Percentiles rank a stretch among this genome's conserved stretches.
These are phyloP conservation scores for Inosperma sp. DNA, from an alignment of 768 basidiomycete species.

Conservation along the genomic window DNA sequence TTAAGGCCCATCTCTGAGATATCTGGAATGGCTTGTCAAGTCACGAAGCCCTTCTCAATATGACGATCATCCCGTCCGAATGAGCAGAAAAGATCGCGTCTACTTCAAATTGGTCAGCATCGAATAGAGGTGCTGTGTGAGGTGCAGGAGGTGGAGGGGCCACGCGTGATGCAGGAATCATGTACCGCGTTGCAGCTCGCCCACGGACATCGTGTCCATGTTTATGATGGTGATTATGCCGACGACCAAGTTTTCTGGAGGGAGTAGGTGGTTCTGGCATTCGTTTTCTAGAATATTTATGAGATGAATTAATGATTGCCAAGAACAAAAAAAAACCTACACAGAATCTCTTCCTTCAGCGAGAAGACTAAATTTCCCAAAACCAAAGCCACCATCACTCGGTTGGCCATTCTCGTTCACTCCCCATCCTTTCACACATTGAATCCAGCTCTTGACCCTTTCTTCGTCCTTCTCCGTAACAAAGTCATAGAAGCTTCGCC, in stretches of 20 bases:
- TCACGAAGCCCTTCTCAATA: constrained; percentile 50
- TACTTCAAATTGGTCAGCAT: constrained; percentile 47
- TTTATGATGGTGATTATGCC: constrained; percentile 10
- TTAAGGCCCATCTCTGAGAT: background rate
- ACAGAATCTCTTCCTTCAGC: constrained; percentile 59
- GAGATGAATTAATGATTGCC: constrained; percentile 4
- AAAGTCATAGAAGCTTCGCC: constrained; percentile 72
- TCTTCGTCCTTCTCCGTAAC: constrained; percentile 59
- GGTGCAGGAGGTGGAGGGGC: constrained; percentile 10
- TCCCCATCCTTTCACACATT: constrained; percentile 76
- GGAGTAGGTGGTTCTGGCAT: constrained; percentile 31
- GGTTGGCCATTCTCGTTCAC: constrained; percentile 82
- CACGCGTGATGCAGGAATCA: constrained; percentile 6
- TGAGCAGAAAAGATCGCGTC: constrained; percentile 85
- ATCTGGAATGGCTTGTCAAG: background rate
- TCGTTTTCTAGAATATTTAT: constrained; percentile 21
- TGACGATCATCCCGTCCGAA: constrained; percentile 80
- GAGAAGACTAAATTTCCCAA: constrained; percentile 61
- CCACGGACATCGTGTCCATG: constrained; percentile 5
- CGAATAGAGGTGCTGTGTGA: constrained; percentile 6
- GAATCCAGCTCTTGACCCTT: constrained; percentile 68
- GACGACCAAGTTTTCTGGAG: constrained; percentile 17
- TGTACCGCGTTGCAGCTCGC: background rate
- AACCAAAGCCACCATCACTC: constrained; percentile 81
- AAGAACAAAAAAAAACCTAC: constrained; percentile 32